Evolutionary conservation across 2,329 filamentous ascomycete species (phyloP), one percentile per base, ranked within the genome.

Genomic region (Aspergillus tamarii): DNA sequence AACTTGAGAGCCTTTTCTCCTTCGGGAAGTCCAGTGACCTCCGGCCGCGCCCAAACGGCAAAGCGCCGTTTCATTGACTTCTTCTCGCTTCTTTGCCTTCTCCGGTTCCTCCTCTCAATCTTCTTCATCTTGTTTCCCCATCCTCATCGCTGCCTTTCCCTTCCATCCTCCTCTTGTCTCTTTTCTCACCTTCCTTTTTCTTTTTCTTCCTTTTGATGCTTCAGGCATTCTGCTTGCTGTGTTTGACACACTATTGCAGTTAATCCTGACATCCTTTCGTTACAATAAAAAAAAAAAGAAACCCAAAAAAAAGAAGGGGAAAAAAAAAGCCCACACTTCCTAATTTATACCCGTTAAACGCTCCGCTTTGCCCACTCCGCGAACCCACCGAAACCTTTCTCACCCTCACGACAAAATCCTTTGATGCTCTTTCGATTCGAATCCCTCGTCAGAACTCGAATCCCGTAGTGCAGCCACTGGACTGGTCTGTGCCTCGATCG

Each of bases 181-280:
- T 66, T 67, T 69, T 57, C 62, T 66, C 64, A 64, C 66, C 69
- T 66, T 61, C 64, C 57, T 66, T 64, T 67, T 66, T 63, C 26
- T 64, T 73, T 69, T 54, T 67, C 65, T 69, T 68, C 23, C 12
- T 28, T 65, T 69, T 73, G 68, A 70, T 71, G 68, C 65, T 69
- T 69, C 66, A 69, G 72, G 68, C 45, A 62, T 67, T 63, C 66
- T 74, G 71, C 72, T 73, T 75, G 74, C 69, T 77, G 78, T 80
- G 78, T 80, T 80, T 80, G 78, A 81, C 77, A 81, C 78, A 80
- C 78, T 76, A 72, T 73, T 75, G 76, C 76, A 72, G 72, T 69
- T 70, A 66, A 67, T 67, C 69, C 73, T 73, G 73, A 71, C 71
- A 76, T 76, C 72, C 76, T 75, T 75, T 78, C 75, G 72, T 77